Evolutionary conservation across 2,329 filamentous ascomycete genomes (phyloP).

Genomic region (Neurospora sp.): DNA sequence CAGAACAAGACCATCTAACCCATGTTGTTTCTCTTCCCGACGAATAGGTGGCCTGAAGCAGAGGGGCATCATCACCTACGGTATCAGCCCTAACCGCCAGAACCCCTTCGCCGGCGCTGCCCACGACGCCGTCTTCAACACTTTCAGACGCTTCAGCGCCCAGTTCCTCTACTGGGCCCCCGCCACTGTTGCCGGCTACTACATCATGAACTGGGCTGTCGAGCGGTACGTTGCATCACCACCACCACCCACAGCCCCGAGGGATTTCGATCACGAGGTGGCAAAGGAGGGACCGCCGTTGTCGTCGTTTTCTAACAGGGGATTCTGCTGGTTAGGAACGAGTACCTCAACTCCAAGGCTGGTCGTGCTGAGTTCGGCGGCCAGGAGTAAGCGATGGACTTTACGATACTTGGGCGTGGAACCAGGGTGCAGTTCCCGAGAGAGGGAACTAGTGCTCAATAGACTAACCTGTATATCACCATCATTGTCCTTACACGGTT

Average conservation of each 20-base stretch:
- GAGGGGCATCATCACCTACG: slow-evolving; percentile 60
- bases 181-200: slow-evolving; percentile 69
- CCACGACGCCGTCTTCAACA: slow-evolving; percentile 89
- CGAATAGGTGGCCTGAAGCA: slow-evolving; percentile 46
- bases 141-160: slow-evolving; percentile 71
- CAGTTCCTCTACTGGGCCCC: slow-evolving; percentile 88
- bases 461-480: slow-evolving; percentile 19
- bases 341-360: slow-evolving; percentile 72
- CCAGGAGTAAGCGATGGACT: slow-evolving; percentile 26
- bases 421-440: not conserved
- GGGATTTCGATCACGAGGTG: not conserved
- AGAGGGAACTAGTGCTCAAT: slow-evolving; percentile 11
- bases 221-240: slow-evolving; percentile 57
- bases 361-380: slow-evolving; percentile 49
- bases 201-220: slow-evolving; percentile 80
- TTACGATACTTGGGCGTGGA: not conserved
- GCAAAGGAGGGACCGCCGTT: not conserved
- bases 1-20: slow-evolving; percentile 7
- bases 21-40: slow-evolving; percentile 12
- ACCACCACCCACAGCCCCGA: not conserved
- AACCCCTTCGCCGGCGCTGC: slow-evolving; percentile 70
- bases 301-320: slow-evolving; percentile 10
- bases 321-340: slow-evolving; percentile 45
- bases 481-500: not conserved
- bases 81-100: slow-evolving; percentile 79